Percentiles rank a stretch among this genome's conserved stretches.
Evolutionary conservation across 2,329 filamentous ascomycete species (phyloP).

Genomic region (Xylaria digitata): DNA sequence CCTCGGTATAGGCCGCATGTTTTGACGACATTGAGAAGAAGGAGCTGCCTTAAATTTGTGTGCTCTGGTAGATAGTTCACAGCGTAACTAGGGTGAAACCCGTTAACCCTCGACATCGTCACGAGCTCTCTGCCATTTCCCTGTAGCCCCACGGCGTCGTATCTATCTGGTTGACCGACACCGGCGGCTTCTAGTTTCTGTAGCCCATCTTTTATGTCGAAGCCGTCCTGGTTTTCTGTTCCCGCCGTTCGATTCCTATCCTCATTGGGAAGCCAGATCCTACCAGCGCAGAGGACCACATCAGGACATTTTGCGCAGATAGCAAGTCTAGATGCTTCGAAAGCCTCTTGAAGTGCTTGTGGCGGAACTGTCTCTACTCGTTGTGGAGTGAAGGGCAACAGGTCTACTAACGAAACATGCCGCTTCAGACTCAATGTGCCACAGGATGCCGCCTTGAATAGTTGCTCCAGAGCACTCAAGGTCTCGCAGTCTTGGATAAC

Average conservation of each 20-base stretch:
- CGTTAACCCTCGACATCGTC: conserved; percentile 12
- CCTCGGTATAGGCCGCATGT: conserved; percentile 24
- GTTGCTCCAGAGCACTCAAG: conserved; percentile 1
- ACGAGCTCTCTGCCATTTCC: conserved; percentile 2
- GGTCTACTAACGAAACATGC: conserved; percentile 14
- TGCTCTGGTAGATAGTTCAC: conserved; percentile 20
- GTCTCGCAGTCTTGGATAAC: conserved; percentile 21
- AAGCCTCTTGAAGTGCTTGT: conserved; percentile 2
- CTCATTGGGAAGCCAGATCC: conserved; percentile 6
- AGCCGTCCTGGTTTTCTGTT: neutral
- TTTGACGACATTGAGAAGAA: conserved; percentile 21
- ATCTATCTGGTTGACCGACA: conserved; percentile 16
- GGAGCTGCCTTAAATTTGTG: conserved; percentile 18
- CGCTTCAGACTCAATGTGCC: conserved; percentile 1
- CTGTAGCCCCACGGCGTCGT: conserved; percentile 3
- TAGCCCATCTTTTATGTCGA: conserved; percentile 8
- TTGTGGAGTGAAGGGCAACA: conserved; percentile 22
- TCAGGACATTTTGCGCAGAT: conserved; percentile 14
- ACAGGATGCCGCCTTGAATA: conserved; percentile 19
- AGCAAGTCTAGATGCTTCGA: conserved; percentile 12
- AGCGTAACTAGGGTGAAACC: conserved; percentile 24
- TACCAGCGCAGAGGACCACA: conserved; percentile 23
- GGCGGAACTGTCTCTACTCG: neutral
- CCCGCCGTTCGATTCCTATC: neutral
- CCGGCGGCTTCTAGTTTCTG: conserved; percentile 8